Evolutionary conservation across 164 flowering plant genomes (phyloP).

Genomic region (Brasenia schreberi): DNA sequence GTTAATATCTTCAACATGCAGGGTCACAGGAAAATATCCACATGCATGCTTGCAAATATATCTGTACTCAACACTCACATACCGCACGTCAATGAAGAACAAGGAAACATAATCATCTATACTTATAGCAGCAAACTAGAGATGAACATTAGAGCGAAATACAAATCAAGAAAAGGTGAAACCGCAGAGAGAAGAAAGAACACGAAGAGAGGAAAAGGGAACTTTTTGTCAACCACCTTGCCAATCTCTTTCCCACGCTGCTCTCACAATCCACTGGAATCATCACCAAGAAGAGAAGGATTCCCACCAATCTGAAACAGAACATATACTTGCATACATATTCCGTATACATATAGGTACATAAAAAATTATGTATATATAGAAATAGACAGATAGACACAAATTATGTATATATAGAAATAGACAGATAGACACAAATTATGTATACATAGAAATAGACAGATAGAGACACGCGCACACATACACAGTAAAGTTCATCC

Average conservation of each 20-base stretch:
- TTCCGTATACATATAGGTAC: too few relatives aligned
- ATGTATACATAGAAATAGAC: too few relatives aligned
- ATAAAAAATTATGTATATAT: too few relatives aligned
- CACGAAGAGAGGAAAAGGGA: too few relatives aligned
- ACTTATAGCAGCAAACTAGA: too few relatives aligned
- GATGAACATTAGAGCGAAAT: neutral
- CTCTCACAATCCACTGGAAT: slow-evolving; percentile 52
- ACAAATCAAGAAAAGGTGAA: neutral
- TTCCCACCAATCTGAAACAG: slow-evolving; percentile 40
- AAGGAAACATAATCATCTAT: too few relatives aligned
- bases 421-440: too few relatives aligned
- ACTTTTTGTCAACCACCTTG: slow-evolving; percentile 24
- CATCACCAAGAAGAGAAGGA: slow-evolving; percentile 41
- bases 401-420: too few relatives aligned
- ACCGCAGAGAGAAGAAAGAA: too few relatives aligned
- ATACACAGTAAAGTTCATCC: too few relatives aligned
- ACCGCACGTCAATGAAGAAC: neutral
- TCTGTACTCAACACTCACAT: slow-evolving; percentile 23
- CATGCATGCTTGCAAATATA: slow-evolving; percentile 68
- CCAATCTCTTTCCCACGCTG: slow-evolving; percentile 33
- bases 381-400: too few relatives aligned
- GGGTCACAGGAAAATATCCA: slow-evolving; percentile 62
- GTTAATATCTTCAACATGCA: slow-evolving; percentile 59
- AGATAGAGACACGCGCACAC: too few relatives aligned
- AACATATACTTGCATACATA: neutral